phyloP scores from a whole-genome alignment of 2,329 filamentous ascomycete genomes.

The Grosmannia penicillata region DNA sequence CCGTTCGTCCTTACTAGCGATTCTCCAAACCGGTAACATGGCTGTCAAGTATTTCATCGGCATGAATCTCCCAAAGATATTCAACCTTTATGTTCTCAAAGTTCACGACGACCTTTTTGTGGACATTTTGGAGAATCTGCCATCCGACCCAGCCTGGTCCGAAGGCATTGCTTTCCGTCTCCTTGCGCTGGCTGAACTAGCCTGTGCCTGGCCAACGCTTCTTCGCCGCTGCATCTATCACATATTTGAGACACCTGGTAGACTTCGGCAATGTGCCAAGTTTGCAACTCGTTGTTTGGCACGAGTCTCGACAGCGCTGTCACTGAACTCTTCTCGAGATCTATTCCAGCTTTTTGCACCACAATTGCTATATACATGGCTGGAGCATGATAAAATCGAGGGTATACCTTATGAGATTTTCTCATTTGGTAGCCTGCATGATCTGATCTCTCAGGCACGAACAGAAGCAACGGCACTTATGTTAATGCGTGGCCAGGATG shows the following conservation, averaged over 20 bases:
- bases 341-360: constrained; percentile 76
- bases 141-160: constrained; percentile 50
- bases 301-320: constrained; percentile 49
- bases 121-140: constrained; percentile 69
- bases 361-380: constrained; percentile 85
- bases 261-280: constrained; percentile 45
- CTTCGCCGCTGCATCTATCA: constrained; percentile 80
- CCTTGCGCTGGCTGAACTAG: constrained; percentile 60
- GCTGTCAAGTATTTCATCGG: constrained; percentile 64
- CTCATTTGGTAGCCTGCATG: constrained; percentile 52
- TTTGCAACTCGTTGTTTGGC: constrained; percentile 62
- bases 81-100: constrained; percentile 67
- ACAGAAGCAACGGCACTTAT: constrained; percentile 68
- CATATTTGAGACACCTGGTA: constrained; percentile 80
- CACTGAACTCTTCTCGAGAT: constrained; percentile 48
- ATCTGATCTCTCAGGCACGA: constrained; percentile 56
- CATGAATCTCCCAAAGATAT: constrained; percentile 55
- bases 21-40: constrained; percentile 53
- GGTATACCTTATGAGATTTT: constrained; percentile 78
- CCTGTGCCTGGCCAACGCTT: constrained; percentile 72
- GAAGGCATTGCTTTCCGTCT: constrained; percentile 82
- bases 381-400: constrained; percentile 50
- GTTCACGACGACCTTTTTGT: constrained; percentile 73
- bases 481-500: constrained; percentile 63
- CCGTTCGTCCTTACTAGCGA: constrained; percentile 57